Conservation (phyloP, 2,329 filamentous ascomycete genomes). For the Dactylellina parvicollis region DNA sequence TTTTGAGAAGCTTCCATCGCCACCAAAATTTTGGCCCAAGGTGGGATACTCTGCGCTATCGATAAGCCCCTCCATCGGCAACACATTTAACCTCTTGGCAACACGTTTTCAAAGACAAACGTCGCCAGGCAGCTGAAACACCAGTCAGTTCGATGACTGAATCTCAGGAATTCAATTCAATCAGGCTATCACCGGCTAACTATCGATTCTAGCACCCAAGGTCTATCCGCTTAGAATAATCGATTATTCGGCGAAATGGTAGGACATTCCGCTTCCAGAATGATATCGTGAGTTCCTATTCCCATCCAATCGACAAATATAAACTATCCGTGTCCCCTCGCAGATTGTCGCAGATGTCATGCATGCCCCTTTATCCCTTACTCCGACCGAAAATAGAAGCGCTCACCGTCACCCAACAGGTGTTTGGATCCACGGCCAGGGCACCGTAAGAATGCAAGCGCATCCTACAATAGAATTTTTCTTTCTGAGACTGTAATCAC, state of each 20-base stretch:
- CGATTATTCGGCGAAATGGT: not conserved
- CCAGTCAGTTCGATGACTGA: too few species aligned
- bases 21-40: not conserved
- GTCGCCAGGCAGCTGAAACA: too few species aligned
- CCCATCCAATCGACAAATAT: not conserved
- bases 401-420: not conserved
- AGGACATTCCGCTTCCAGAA: not conserved
- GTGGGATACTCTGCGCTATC: conserved; percentile 40
- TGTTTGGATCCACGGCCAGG: not conserved
- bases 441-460: not conserved
- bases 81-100: conserved; percentile 1
- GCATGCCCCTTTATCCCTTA: not conserved
- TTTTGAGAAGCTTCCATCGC: not conserved
- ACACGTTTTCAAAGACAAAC: not conserved
- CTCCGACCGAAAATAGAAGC: not conserved
- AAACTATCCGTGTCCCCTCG: not conserved
- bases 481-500: not conserved
- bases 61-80: conserved; percentile 45
- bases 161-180: too few species aligned
- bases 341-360: not conserved
- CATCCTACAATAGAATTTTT: not conserved
- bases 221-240: too few species aligned
- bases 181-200: too few species aligned
- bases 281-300: not conserved
- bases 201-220: too few species aligned